These are phyloP conservation scores for Theileria luwenshuni DNA, from an alignment of 169 alveolate species.

Conservation along the genomic window DNA sequence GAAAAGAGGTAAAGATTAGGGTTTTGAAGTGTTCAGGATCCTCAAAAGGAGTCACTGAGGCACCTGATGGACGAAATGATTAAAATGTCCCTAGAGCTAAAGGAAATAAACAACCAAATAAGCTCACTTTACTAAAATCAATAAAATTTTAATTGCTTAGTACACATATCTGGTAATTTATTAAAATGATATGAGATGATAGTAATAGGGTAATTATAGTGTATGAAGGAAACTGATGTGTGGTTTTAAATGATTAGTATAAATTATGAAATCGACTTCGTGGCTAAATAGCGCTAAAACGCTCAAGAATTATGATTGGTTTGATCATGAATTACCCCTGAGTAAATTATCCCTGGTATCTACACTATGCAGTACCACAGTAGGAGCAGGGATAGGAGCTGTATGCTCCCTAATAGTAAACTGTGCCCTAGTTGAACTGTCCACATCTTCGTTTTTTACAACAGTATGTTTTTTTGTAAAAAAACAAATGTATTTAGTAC, in stretches of 20 bases:
- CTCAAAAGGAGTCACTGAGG: conserved; percentile 32
- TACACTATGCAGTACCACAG: conserved; percentile 71
- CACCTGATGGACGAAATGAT: conserved; percentile 62
- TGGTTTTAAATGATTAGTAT: background rate
- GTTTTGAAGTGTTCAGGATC: conserved; percentile 9
- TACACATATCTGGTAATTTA: conserved; percentile 5
- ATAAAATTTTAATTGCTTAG: background rate
- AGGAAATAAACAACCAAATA: conserved; percentile 36
- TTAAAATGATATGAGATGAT: background rate
- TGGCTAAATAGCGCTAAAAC: conserved; percentile 21
- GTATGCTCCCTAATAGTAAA: conserved; percentile 88
- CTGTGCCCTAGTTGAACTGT: conserved; percentile 90
- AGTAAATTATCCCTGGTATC: conserved; percentile 31
- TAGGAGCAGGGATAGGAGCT: conserved; percentile 87
- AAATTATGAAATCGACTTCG: conserved; percentile 20
- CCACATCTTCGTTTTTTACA: conserved; percentile 88
- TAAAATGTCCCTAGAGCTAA: conserved; percentile 38
- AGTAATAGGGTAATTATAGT: background rate
- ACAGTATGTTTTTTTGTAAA: conserved; percentile 70
- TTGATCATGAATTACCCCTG: conserved; percentile 67
- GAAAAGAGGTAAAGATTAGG: conserved; percentile 13
- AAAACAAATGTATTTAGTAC: conserved; percentile 77
- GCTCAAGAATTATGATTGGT: conserved; percentile 46
- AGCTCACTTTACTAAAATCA: background rate
- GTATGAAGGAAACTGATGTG: conserved; percentile 5